Conservation (phyloP, 176 grass and related monocot species). For the Triticum urartu region DNA sequence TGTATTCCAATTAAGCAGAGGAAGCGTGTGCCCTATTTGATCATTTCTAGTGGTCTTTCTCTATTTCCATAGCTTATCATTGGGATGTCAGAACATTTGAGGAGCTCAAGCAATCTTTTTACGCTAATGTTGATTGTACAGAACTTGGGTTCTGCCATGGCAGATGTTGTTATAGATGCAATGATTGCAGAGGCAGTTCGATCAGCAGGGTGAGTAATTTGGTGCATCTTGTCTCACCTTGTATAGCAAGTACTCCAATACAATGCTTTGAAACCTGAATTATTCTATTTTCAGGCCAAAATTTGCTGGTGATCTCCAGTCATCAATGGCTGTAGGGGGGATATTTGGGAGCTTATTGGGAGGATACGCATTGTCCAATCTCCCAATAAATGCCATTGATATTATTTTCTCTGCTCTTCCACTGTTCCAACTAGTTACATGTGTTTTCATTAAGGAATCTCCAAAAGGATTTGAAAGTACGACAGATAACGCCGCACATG, state of each 20-base stretch:
- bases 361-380: constrained; percentile 72
- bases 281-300: constrained; percentile 48
- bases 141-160: constrained; percentile 73
- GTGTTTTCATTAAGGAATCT: constrained; percentile 53
- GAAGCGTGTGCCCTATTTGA: constrained; percentile 63
- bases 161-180: constrained; percentile 81
- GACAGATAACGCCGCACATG: background rate
- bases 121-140: constrained; percentile 53
- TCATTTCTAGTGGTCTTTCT: constrained; percentile 65
- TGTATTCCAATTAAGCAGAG: constrained; percentile 65
- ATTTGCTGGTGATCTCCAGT: constrained; percentile 79
- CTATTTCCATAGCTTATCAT: constrained; percentile 57
- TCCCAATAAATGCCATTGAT: constrained; percentile 57
- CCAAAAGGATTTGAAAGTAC: constrained; percentile 28
- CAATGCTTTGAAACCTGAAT: constrained; percentile 1
- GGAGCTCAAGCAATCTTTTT: constrained; percentile 54
- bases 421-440: constrained; percentile 64
- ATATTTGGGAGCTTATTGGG: constrained; percentile 71
- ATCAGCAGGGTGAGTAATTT: constrained; percentile 47
- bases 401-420: constrained; percentile 61
- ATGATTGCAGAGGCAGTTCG: constrained; percentile 80
- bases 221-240: constrained; percentile 2
- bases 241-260: background rate
- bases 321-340: constrained; percentile 71
- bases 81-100: constrained; percentile 47